These are phyloP conservation scores for Syzygium oleosum DNA, from an alignment of 345 rosid genomes.

Conservation along the genomic window DNA sequence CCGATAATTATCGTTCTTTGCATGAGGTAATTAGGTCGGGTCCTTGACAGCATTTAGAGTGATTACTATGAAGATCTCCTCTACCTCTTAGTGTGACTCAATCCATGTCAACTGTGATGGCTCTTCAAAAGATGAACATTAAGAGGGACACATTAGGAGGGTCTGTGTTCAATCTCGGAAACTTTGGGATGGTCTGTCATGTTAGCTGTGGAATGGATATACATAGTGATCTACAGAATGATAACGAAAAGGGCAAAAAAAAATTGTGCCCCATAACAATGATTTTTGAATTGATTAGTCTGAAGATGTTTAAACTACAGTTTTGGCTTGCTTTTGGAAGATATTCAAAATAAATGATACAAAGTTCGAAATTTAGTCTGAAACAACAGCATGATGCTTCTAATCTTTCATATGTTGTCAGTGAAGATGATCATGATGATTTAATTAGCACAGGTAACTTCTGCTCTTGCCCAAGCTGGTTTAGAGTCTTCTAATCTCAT, in stretches of 20 bases:
- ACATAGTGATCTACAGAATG: background rate
- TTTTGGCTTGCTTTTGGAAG: background rate
- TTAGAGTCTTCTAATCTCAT: conserved; percentile 89
- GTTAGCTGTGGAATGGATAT: background rate
- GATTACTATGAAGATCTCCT: background rate
- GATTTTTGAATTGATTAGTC: background rate
- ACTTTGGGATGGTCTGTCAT: background rate
- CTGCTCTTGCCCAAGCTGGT: conserved; percentile 72
- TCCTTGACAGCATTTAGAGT: background rate
- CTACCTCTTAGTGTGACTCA: background rate
- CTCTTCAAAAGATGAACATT: background rate
- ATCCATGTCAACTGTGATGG: background rate
- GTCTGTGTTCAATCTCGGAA: background rate
- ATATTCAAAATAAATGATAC: background rate
- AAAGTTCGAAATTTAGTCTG: background rate
- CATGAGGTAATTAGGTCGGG: conserved; percentile 45
- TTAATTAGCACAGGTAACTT: conserved; percentile 46
- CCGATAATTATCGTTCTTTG: conserved; percentile 62
- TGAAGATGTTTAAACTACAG: background rate
- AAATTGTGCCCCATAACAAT: background rate
- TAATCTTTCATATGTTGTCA: background rate
- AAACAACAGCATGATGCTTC: background rate
- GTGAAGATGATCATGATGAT: background rate
- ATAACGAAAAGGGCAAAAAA: background rate
- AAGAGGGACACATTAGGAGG: background rate